Conservation (phyloP, 2,329 filamentous ascomycete genomes). For the Ceratocystis ficicola region DNA sequence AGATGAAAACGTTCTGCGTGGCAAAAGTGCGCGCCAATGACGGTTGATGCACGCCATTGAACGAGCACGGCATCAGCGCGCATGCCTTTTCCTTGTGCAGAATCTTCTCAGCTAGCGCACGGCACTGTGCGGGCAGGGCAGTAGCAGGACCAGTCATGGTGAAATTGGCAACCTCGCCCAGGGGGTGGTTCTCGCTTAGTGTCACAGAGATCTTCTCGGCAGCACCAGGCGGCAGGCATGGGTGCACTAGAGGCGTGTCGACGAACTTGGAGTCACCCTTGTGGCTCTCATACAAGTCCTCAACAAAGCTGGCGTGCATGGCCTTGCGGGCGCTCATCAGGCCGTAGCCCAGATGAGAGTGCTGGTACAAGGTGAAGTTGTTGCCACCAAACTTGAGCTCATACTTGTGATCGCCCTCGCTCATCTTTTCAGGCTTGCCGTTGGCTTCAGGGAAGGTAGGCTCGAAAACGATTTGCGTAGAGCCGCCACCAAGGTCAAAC, state of each 20-base stretch:
- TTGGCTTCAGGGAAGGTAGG: slow-evolving; percentile 66
- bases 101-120: slow-evolving; percentile 78
- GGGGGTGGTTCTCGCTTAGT: slow-evolving; percentile 51
- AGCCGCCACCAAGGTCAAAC: slow-evolving; percentile 92
- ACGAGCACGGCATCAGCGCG: slow-evolving; percentile 81
- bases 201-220: slow-evolving; percentile 55
- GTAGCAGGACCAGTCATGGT: slow-evolving; percentile 78
- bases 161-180: slow-evolving; percentile 54
- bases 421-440: slow-evolving; percentile 72
- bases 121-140: slow-evolving; percentile 73
- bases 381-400: slow-evolving; percentile 79
- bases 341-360: slow-evolving; percentile 93
- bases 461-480: slow-evolving; percentile 97
- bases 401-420: slow-evolving; percentile 93
- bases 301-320: slow-evolving; percentile 63
- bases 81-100: slow-evolving; percentile 77
- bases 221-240: slow-evolving; percentile 76
- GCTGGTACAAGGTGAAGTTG: slow-evolving; percentile 88
- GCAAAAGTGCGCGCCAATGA: slow-evolving; percentile 84
- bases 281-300: slow-evolving; percentile 56
- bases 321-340: slow-evolving; percentile 88
- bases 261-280: slow-evolving; percentile 54
- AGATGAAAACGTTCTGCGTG: slow-evolving; percentile 84
- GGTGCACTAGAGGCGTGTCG: slow-evolving; percentile 60
- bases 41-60: slow-evolving; percentile 94